Conservation (phyloP, 2,329 filamentous ascomycete species). For the Trichoderma polysporum region DNA sequence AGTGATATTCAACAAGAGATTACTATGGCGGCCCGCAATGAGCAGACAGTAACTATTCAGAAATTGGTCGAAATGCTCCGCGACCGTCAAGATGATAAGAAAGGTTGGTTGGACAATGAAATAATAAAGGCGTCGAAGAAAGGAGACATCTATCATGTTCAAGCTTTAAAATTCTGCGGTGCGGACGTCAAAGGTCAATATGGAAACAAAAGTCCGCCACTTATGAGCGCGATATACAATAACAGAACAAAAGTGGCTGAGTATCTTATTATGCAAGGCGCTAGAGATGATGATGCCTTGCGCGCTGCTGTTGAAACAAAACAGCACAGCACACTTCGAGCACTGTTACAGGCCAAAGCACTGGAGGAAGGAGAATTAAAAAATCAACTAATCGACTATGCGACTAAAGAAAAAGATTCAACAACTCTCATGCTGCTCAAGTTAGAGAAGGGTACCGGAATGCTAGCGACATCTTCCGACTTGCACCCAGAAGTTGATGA, state of each 20-base stretch:
- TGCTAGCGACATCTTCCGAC: background rate
- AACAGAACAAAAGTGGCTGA: background rate
- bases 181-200: background rate
- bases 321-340: background rate
- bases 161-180: background rate
- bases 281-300: background rate
- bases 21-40: rapidly evolving
- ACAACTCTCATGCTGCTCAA: background rate
- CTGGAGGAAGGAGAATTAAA: background rate
- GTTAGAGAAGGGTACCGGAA: background rate
- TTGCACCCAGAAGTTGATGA: background rate
- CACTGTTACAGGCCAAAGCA: background rate
- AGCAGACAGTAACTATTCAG: background rate
- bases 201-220: background rate
- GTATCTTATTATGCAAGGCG: background rate
- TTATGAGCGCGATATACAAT: background rate
- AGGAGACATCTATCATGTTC: background rate
- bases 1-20: background rate
- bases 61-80: background rate
- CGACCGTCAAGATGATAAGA: background rate
- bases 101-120: background rate
- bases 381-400: rapidly evolving
- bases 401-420: background rate
- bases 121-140: background rate
- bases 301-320: rapidly evolving